Evolutionary conservation across 768 basidiomycete genomes (phyloP), one percentile per base, ranked within the genome.

Genomic region (Ramaria sp.): DNA sequence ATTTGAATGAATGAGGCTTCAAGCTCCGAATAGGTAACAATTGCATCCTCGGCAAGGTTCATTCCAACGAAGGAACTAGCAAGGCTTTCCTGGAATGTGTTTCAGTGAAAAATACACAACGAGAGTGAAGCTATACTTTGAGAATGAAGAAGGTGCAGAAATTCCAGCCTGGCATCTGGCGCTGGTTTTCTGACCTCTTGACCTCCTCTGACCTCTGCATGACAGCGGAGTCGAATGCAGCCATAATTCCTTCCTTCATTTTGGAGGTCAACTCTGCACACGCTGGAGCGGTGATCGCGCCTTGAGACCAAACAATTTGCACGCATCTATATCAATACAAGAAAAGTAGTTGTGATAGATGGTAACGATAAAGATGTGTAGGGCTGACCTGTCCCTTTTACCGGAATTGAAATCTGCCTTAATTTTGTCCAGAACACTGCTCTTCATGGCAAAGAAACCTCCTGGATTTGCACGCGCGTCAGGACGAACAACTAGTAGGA

Each of bases 151-250:
- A 98, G 0, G 88, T 93, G 66, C 93, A 94, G 65, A 96, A 99
- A 64, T 96, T 96, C 96, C 96, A 99, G 8, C 96, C 95, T 1
- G 92, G 91, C 81, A 93, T 88, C 61, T 85, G 78, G 53, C 89
- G 77, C 67, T 97, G 90, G 47, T 81, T 77, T 63, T 99, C 95
- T 0, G 88, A 90, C 36, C 90, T 79, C 61, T 77, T 84, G 3
- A 97, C 85, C 58, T 96, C 93, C 43, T 98, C 96, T 63, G 94
- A 90, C 15, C 91, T 77, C 56, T 82, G 81, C 9, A 76, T 69
- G 38, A 98, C 75, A 1, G 86, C 82, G 16, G 73, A 67, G 61
- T 97, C 91, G 60, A 98, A 93, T 0, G 92, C 84, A 43, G 74
- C 73, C n/a, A 95, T 66, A 9, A 98, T 62, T 3, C 87, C 85